Evolutionary conservation across 2,329 filamentous ascomycete genomes (phyloP).

Genomic region (Rutstroemia sp.): DNA sequence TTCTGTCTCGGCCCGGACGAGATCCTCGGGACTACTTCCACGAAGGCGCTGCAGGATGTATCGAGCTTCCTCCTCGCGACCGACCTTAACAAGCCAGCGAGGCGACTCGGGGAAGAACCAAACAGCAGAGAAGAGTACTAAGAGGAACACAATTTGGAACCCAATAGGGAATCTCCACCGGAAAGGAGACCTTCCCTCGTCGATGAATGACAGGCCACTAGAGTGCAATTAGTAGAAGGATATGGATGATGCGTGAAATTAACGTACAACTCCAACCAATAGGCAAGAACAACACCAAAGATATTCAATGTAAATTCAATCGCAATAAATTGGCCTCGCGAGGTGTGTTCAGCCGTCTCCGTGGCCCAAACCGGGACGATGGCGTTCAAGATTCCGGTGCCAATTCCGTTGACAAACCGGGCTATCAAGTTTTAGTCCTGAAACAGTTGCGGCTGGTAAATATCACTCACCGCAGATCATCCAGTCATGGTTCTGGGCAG

Average conservation of each 20-base stretch:
- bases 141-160: slow-evolving; percentile 50
- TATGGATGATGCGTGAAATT: background rate
- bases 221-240: background rate
- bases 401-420: background rate
- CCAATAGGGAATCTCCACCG: slow-evolving; percentile 54
- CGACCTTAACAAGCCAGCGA: slow-evolving; percentile 38
- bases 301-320: slow-evolving; percentile 71
- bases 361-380: background rate
- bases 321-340: slow-evolving; percentile 60
- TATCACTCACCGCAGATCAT: background rate
- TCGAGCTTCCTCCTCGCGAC: slow-evolving; percentile 36
- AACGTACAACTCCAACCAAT: slow-evolving; percentile 43
- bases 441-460: background rate
- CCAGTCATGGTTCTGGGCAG: background rate
- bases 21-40: background rate
- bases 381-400: background rate
- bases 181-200: background rate
- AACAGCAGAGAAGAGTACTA: slow-evolving; percentile 48
- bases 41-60: background rate
- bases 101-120: slow-evolving; percentile 46
- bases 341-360: background rate
- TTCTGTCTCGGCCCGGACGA: background rate
- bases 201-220: background rate
- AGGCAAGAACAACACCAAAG: slow-evolving; percentile 57
- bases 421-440: background rate